Percentiles rank a stretch among this genome's conserved stretches.
Evolutionary conservation across 805 yeast species (phyloP).

Genomic region (Pichia scutulata): DNA sequence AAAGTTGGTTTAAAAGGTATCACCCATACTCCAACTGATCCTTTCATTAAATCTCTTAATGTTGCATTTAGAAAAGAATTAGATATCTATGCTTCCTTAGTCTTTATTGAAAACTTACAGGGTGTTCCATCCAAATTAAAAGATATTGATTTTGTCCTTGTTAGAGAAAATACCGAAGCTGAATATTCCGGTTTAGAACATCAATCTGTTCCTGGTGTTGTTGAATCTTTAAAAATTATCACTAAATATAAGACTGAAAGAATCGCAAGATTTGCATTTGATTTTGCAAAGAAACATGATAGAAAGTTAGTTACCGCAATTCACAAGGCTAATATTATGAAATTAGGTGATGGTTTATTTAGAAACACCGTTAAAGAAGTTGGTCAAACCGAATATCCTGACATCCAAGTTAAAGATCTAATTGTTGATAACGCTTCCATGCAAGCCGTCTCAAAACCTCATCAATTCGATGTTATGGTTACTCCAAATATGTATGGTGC

Average conservation of each 20-base stretch:
- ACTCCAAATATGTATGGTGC: slow-evolving; percentile 98
- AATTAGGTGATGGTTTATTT: slow-evolving; percentile 96
- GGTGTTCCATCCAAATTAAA: slow-evolving; percentile 88
- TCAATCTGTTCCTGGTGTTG: slow-evolving; percentile 95
- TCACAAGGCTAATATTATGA: slow-evolving; percentile 99
- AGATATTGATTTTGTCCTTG: slow-evolving; percentile 85
- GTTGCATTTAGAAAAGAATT: slow-evolving; percentile 95
- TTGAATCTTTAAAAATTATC: slow-evolving; percentile 91
- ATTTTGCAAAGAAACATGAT: slow-evolving; percentile 86
- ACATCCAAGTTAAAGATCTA: slow-evolving; percentile 77
- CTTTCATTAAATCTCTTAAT: slow-evolving; percentile 78
- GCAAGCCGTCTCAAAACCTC: slow-evolving; percentile 98
- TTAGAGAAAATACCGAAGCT: slow-evolving; percentile 98
- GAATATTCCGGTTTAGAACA: slow-evolving; percentile 98
- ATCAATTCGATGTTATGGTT: slow-evolving; percentile 95
- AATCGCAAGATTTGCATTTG: slow-evolving; percentile 95
- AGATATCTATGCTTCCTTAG: slow-evolving; percentile 91
- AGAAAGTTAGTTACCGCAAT: slow-evolving; percentile 92
- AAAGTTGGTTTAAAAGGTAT: slow-evolving; percentile 96
- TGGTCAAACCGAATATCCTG: slow-evolving; percentile 79
- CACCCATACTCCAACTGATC: slow-evolving; percentile 79
- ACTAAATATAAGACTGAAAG: slow-evolving; percentile 94
- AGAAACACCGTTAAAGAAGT: slow-evolving; percentile 87
- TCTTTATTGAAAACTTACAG: slow-evolving; percentile 87
- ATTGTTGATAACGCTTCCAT: slow-evolving; percentile 98